A percentile compares a stretch with the other conserved stretches of the same genome.
These are phyloP conservation scores for Populus nigra DNA, from an alignment of 345 rosid species.

Conservation along the genomic window DNA sequence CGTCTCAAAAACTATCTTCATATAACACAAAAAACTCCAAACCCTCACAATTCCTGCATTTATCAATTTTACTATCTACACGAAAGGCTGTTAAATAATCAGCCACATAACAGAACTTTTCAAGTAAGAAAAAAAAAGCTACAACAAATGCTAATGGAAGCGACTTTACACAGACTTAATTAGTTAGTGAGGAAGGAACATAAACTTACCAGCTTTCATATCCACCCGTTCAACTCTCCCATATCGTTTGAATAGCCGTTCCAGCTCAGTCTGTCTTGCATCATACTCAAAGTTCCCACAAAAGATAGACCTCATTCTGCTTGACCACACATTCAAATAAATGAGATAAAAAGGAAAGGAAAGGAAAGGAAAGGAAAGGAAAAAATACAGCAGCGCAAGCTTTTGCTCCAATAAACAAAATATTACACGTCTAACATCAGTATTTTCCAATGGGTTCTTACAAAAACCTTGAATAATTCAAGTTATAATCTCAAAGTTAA, in stretches of 20 bases:
- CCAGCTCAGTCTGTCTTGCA: constrained; percentile 81
- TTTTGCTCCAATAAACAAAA: neutral
- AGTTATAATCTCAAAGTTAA: neutral
- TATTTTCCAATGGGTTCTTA: neutral
- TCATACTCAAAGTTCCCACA: constrained; percentile 95
- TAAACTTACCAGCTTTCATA: constrained; percentile 83
- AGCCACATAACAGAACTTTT: neutral
- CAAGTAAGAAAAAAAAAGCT: neutral
- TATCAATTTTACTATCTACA: neutral
- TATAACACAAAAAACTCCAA: neutral
- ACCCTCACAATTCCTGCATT: neutral
- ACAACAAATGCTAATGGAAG: neutral
- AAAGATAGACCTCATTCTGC: constrained; percentile 73
- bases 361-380: neutral
- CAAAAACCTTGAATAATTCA: neutral
- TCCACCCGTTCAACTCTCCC: constrained; percentile 90
- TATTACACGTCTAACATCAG: neutral
- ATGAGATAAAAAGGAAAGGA: neutral
- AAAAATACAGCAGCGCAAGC: neutral
- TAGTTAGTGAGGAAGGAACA: neutral
- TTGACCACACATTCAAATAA: neutral
- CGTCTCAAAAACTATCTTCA: neutral
- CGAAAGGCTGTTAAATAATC: neutral
- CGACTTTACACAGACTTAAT: neutral
- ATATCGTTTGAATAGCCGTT: constrained; percentile 75